A percentile compares a stretch with the other conserved stretches of the same genome.
phyloP scores from a whole-genome alignment of 169 alveolate species.

The Plasmodium vivax region DNA sequence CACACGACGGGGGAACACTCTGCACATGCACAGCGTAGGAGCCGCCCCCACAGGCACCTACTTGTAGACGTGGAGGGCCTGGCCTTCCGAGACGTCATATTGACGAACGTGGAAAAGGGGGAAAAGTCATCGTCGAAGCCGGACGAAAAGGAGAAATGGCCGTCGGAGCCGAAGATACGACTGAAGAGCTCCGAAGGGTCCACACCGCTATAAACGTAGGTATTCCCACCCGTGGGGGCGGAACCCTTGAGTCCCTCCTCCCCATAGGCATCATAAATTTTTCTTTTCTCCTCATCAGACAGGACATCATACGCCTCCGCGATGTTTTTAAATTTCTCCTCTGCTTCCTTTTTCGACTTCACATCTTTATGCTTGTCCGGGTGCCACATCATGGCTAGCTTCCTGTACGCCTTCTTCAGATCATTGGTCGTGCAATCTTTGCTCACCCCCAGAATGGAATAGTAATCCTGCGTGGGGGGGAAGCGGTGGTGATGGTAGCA shows the following conservation, averaged over 20 bases:
- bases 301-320: slow-evolving; percentile 96
- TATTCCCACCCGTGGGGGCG: slow-evolving; percentile 72
- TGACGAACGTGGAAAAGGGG: slow-evolving; percentile 83
- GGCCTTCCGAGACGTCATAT: slow-evolving; percentile 74
- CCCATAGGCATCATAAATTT: slow-evolving; percentile 95
- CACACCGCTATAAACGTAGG: slow-evolving; percentile 81
- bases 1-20: not conserved
- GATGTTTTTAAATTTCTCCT: slow-evolving; percentile 93
- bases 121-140: slow-evolving; percentile 85
- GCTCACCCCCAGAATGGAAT: slow-evolving; percentile 83
- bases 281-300: slow-evolving; percentile 95
- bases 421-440: slow-evolving; percentile 87
- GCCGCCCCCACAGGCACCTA: not conserved
- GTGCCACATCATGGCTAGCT: slow-evolving; percentile 93
- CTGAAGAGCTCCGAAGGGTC: slow-evolving; percentile 89
- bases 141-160: slow-evolving; percentile 80
- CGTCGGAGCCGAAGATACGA: slow-evolving; percentile 86
- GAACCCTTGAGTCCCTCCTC: slow-evolving; percentile 96
- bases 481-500: slow-evolving; percentile 13
- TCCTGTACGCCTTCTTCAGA: slow-evolving; percentile 93
- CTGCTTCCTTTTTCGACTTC: slow-evolving; percentile 83
- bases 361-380: slow-evolving; percentile 97
- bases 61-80: slow-evolving; percentile 75
- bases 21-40: not conserved
- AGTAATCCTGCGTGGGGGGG: slow-evolving; percentile 75